phyloP scores from a whole-genome alignment of 805 yeast species.

The Starmerella davenportii region DNA sequence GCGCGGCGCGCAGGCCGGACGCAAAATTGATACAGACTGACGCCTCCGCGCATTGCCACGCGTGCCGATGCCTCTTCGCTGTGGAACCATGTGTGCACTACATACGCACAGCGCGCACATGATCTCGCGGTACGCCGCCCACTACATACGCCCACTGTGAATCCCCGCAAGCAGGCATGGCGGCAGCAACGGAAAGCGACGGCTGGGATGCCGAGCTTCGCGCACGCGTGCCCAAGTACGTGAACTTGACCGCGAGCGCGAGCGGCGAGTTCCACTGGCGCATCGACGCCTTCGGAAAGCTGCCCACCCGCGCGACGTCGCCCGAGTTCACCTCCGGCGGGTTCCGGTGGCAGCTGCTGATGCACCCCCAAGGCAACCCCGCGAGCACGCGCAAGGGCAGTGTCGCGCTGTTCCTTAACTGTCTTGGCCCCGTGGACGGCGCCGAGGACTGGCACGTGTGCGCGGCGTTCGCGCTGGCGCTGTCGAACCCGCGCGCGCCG shows the following conservation, averaged over 20 bases:
- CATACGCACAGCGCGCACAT: too few relatives aligned
- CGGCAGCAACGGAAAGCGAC: neutral
- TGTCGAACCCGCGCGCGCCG: slow-evolving; percentile 67
- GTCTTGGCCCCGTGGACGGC: slow-evolving; percentile 25
- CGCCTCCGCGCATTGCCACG: too few relatives aligned
- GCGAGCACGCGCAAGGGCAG: slow-evolving; percentile 24
- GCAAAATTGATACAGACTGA: too few relatives aligned
- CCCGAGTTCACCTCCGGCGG: slow-evolving; percentile 20
- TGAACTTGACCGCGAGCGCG: slow-evolving; percentile 14
- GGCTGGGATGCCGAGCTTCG: neutral
- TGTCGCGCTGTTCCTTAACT: slow-evolving; percentile 66
- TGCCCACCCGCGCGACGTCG: slow-evolving; percentile 22
- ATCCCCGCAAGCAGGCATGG: too few relatives aligned
- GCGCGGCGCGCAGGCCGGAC: too few relatives aligned
- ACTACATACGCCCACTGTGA: too few relatives aligned
- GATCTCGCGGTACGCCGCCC: too few relatives aligned
- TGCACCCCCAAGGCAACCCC: slow-evolving; percentile 63
- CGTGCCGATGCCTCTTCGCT: too few relatives aligned
- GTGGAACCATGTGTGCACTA: too few relatives aligned
- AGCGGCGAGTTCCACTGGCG: slow-evolving; percentile 19
- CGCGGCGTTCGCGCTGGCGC: slow-evolving; percentile 70
- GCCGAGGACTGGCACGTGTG: slow-evolving; percentile 29
- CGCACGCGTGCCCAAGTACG: slow-evolving; percentile 3
- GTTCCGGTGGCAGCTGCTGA: slow-evolving; percentile 32
- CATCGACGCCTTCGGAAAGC: slow-evolving; percentile 24